Evolutionary conservation across 805 yeast species (phyloP).

Genomic region (Saccharomycopsis amapae): DNA sequence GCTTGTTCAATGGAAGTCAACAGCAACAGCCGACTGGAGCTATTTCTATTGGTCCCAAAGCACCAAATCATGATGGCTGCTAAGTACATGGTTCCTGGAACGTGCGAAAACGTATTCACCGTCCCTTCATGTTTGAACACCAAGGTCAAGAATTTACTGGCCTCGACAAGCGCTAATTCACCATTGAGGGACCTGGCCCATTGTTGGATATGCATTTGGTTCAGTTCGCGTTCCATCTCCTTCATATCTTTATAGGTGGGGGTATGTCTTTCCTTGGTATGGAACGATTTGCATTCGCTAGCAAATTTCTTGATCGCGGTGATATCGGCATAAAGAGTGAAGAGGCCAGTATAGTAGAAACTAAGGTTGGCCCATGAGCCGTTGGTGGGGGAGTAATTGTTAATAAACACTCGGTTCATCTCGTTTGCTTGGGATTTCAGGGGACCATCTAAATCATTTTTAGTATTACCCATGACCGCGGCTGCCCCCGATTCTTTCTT

Average conservation of each 20-base stretch:
- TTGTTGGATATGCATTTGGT: constrained; percentile 19
- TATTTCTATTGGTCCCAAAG: constrained; percentile 13
- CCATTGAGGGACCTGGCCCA: constrained; percentile 29
- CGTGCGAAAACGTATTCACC: constrained; percentile 25
- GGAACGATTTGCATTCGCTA: constrained; percentile 4
- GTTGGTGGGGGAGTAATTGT: constrained; percentile 31
- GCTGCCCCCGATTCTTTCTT: constrained; percentile 19
- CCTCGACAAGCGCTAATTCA: constrained; percentile 24
- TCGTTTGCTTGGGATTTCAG: too few relatives aligned
- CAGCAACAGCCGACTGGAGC: too few relatives aligned
- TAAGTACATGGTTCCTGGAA: constrained; percentile 23
- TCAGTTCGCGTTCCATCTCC: constrained; percentile 22
- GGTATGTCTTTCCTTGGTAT: not conserved
- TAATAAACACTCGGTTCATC: constrained; percentile 21
- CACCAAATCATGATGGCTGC: constrained; percentile 24
- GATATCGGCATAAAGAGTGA: constrained; percentile 28
- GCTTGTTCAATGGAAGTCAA: not conserved
- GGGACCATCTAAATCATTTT: constrained; percentile 6
- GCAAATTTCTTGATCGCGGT: constrained; percentile 21
- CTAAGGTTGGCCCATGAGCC: constrained; percentile 31
- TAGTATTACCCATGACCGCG: not conserved
- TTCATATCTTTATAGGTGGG: constrained; percentile 14
- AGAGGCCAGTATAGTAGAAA: constrained; percentile 25
- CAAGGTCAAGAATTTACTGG: constrained; percentile 27
- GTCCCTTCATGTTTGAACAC: constrained; percentile 25